Evolutionary conservation across 2,329 filamentous ascomycete species (phyloP).

Genomic region (Cercospora brassicicola): DNA sequence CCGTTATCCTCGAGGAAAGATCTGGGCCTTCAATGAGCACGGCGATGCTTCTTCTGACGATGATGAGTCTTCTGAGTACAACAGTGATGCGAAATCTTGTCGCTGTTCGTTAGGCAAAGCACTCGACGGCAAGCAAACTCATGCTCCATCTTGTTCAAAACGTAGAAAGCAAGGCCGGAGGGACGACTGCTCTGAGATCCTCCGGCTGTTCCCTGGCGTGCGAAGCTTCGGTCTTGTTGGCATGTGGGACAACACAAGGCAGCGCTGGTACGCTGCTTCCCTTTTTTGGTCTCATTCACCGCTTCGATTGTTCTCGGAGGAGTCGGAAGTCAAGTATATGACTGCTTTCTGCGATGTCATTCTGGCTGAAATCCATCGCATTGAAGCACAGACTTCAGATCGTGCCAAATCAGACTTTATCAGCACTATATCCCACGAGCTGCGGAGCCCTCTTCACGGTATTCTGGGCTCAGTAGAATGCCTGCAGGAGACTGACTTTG

Average conservation of each 20-base stretch:
- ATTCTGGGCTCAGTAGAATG: slow-evolving; percentile 54
- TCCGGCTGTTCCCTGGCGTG: slow-evolving; percentile 47
- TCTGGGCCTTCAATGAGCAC: slow-evolving; percentile 39
- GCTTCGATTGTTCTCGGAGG: slow-evolving; percentile 44
- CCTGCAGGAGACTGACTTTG: slow-evolving; percentile 47
- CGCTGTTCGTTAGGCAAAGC: neutral
- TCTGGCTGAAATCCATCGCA: slow-evolving; percentile 44
- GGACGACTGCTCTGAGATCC: slow-evolving; percentile 35
- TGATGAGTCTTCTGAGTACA: slow-evolving; percentile 31
- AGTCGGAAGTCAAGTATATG: slow-evolving; percentile 43
- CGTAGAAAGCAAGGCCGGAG: slow-evolving; percentile 28
- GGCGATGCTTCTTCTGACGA: slow-evolving; percentile 33
- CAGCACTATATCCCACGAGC: slow-evolving; percentile 54
- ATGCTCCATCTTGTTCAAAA: slow-evolving; percentile 21
- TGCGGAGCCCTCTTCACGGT: slow-evolving; percentile 51
- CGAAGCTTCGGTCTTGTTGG: slow-evolving; percentile 53
- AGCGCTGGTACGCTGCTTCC: slow-evolving; percentile 37
- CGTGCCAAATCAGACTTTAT: slow-evolving; percentile 56
- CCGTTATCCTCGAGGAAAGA: slow-evolving; percentile 39
- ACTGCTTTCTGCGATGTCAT: slow-evolving; percentile 47
- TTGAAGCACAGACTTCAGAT: slow-evolving; percentile 45
- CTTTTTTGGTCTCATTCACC: slow-evolving; percentile 50
- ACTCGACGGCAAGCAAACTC: slow-evolving; percentile 11
- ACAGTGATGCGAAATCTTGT: slow-evolving; percentile 21
- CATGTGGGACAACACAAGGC: slow-evolving; percentile 51